Evolutionary conservation across 2,329 filamentous ascomycete genomes (phyloP).

Genomic region (Stachybotrys chartarum): DNA sequence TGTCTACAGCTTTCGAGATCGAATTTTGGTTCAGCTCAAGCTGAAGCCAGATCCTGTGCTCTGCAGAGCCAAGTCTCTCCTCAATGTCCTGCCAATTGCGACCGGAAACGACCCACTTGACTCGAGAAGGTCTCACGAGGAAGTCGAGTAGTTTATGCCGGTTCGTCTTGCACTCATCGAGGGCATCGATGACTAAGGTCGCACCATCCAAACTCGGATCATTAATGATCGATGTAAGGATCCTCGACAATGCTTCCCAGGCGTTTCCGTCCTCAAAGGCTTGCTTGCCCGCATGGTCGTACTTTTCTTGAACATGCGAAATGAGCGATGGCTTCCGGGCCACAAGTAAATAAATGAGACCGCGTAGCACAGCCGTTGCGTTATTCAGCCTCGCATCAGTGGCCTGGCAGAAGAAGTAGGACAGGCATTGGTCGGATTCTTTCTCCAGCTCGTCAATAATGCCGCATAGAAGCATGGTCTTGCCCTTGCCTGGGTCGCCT

Average conservation of each 20-base stretch:
- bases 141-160: slow-evolving; percentile 24
- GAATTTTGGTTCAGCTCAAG: slow-evolving; percentile 29
- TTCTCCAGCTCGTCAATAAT: slow-evolving; percentile 13
- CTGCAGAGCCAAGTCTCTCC: slow-evolving; percentile 10
- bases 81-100: slow-evolving; percentile 32
- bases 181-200: slow-evolving; percentile 35
- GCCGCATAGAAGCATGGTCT: slow-evolving; percentile 24
- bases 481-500: too few relatives aligned
- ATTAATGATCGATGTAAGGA: slow-evolving; percentile 30
- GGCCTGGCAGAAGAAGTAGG: slow-evolving; percentile 35
- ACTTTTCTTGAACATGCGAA: slow-evolving; percentile 22
- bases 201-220: slow-evolving; percentile 19
- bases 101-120: slow-evolving; percentile 38
- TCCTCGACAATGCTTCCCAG: slow-evolving; percentile 24
- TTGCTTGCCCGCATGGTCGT: slow-evolving; percentile 21
- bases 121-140: slow-evolving; percentile 16
- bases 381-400: slow-evolving; percentile 27
- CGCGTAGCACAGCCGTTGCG: slow-evolving; percentile 30
- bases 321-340: slow-evolving; percentile 22
- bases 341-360: slow-evolving; percentile 33
- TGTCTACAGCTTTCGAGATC: slow-evolving; percentile 25
- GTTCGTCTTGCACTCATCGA: slow-evolving; percentile 33
- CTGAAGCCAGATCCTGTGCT: slow-evolving; percentile 16
- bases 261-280: slow-evolving; percentile 32
- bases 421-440: slow-evolving; percentile 2